These are phyloP conservation scores for Aspergillus pseudoglaucus DNA, from an alignment of 2,329 filamentous ascomycete genomes.

Conservation along the genomic window DNA sequence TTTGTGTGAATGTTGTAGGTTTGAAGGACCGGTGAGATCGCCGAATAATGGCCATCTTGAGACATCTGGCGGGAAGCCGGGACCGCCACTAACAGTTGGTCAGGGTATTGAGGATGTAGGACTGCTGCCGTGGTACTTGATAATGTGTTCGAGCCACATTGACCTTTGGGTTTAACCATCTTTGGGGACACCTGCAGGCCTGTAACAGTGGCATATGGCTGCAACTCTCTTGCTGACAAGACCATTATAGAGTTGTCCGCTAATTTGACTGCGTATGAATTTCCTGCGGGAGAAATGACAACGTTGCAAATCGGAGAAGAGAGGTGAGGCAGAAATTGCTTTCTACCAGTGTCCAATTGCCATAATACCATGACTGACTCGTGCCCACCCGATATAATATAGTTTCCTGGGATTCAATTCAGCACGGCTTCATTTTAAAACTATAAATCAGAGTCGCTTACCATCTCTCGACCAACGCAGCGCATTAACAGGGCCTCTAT, in stretches of 20 bases:
- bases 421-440: neutral
- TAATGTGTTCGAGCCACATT: slow-evolving; percentile 17
- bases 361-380: slow-evolving; percentile 87
- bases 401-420: slow-evolving; percentile 58
- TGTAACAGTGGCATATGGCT: slow-evolving; percentile 74
- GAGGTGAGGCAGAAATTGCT: slow-evolving; percentile 83
- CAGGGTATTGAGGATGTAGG: slow-evolving; percentile 56
- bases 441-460: slow-evolving; percentile 30
- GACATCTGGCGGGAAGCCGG: slow-evolving; percentile 45
- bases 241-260: slow-evolving; percentile 91
- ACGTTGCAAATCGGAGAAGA: slow-evolving; percentile 79
- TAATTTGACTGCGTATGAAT: slow-evolving; percentile 75
- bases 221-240: slow-evolving; percentile 80
- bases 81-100: slow-evolving; percentile 63
- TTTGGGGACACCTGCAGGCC: slow-evolving; percentile 61
- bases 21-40: slow-evolving; percentile 60
- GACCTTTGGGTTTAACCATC: slow-evolving; percentile 46
- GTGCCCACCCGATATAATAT: slow-evolving; percentile 84
- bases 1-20: slow-evolving; percentile 78
- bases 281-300: slow-evolving; percentile 69
- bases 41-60: slow-evolving; percentile 31
- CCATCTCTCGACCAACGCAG: slow-evolving; percentile 92
- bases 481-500: slow-evolving; percentile 72
- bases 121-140: slow-evolving; percentile 47
- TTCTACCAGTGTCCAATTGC: slow-evolving; percentile 82